Conservation (phyloP, 1,284 basidiomycete genomes). For the Leccinum griseonigrum region DNA sequence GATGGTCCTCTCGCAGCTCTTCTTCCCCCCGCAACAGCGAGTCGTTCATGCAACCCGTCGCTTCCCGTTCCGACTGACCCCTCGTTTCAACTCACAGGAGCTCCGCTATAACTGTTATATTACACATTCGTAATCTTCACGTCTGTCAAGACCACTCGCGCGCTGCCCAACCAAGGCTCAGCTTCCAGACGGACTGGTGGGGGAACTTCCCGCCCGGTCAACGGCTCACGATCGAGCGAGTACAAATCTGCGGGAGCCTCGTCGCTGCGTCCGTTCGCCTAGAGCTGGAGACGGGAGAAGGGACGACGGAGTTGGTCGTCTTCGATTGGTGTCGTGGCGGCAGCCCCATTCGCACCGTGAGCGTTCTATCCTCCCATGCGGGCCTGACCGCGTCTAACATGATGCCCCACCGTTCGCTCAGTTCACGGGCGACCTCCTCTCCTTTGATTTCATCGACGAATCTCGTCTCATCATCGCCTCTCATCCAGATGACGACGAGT, state of each 20-base stretch:
- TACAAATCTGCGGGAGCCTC: conserved; percentile 29
- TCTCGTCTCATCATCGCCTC: conserved; percentile 24
- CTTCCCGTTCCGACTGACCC: not conserved
- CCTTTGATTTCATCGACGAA: conserved; percentile 33
- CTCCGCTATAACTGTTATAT: conserved; percentile 24
- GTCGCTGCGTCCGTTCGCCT: conserved; percentile 31
- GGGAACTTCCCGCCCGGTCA: conserved; percentile 33
- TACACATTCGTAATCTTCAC: conserved; percentile 32
- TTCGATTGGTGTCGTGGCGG: conserved; percentile 31
- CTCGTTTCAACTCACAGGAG: conserved; percentile 16
- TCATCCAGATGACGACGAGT: conserved; percentile 35
- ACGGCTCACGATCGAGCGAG: conserved; percentile 30
- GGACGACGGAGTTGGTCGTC: conserved; percentile 29
- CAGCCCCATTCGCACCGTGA: conserved; percentile 28
- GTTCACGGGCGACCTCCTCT: conserved; percentile 32
- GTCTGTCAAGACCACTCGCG: conserved; percentile 26
- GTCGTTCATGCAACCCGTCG: conserved; percentile 8
- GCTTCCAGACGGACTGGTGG: conserved; percentile 36
- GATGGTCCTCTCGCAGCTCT: conserved; percentile 45
- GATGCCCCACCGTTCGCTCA: conserved; percentile 7
- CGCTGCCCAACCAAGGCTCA: conserved; percentile 27
- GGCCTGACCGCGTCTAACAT: not conserved
- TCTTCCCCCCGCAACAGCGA: conserved; percentile 23
- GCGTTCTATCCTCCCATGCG: conserved; percentile 4
- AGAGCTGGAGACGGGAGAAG: conserved; percentile 34